Evolutionary conservation across 164 flowering plant genomes (phyloP).

Genomic region (Berberis thunbergii): DNA sequence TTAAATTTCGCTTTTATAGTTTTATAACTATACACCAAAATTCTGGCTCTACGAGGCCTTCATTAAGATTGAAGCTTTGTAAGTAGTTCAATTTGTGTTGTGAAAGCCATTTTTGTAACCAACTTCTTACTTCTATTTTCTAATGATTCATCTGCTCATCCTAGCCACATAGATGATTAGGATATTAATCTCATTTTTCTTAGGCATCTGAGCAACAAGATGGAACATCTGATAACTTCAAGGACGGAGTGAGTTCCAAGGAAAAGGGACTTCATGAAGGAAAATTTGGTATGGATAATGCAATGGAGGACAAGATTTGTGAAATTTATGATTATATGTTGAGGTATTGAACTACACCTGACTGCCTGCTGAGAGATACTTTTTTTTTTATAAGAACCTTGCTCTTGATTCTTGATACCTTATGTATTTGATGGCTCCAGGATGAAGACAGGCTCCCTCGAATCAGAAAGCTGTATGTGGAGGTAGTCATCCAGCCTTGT

Average conservation of each 20-base stretch:
- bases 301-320: slow-evolving; percentile 86
- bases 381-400: too few species aligned
- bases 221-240: slow-evolving; percentile 62
- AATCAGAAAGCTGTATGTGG: slow-evolving; percentile 73
- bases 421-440: slow-evolving; percentile 47
- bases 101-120: too few species aligned
- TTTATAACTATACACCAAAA: too few species aligned
- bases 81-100: too few species aligned
- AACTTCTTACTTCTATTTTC: too few species aligned
- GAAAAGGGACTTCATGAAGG: slow-evolving; percentile 47
- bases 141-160: too few species aligned
- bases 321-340: slow-evolving; percentile 88
- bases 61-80: too few species aligned
- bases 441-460: slow-evolving; percentile 88
- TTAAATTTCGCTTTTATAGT: too few species aligned
- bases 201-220: slow-evolving; percentile 50
- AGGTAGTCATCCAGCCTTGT: slow-evolving; percentile 35
- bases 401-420: too few species aligned
- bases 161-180: too few species aligned
- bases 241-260: slow-evolving; percentile 36
- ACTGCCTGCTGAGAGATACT: neutral
- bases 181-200: slow-evolving; percentile 3
- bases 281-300: slow-evolving; percentile 49
- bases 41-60: too few species aligned
- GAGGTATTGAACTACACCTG: slow-evolving; percentile 38